Evolutionary conservation across 2,329 filamentous ascomycete species (phyloP).

Genomic region (Colletotrichum musicola): DNA sequence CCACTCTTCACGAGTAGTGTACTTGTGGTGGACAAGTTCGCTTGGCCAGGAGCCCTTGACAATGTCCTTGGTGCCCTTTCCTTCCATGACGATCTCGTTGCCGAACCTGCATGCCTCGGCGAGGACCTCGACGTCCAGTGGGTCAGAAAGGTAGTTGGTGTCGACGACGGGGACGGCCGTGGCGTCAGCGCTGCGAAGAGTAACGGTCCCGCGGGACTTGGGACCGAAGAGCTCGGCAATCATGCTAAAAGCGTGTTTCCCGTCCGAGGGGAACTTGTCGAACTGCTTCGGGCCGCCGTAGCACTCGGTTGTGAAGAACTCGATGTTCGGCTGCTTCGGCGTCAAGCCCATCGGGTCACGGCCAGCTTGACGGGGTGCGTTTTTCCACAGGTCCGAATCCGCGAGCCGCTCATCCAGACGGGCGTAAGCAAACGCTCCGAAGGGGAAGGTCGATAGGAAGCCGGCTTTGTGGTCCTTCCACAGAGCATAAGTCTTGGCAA

Average conservation of each 20-base stretch:
- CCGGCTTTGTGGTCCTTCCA: slow-evolving; percentile 72
- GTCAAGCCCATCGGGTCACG: slow-evolving; percentile 74
- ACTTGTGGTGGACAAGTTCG: slow-evolving; percentile 62
- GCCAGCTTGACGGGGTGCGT: slow-evolving; percentile 59
- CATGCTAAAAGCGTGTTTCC: slow-evolving; percentile 69
- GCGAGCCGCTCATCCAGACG: slow-evolving; percentile 71
- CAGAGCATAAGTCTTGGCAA: slow-evolving; percentile 62
- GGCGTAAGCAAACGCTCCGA: slow-evolving; percentile 72
- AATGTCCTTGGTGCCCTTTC: slow-evolving; percentile 68
- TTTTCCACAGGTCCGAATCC: slow-evolving; percentile 66
- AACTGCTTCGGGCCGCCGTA: slow-evolving; percentile 72
- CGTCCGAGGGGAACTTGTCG: slow-evolving; percentile 63
- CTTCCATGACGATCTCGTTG: slow-evolving; percentile 70
- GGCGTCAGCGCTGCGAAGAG: slow-evolving; percentile 61
- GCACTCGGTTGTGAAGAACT: slow-evolving; percentile 73
- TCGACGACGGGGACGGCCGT: slow-evolving; percentile 67
- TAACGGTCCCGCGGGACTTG: slow-evolving; percentile 68
- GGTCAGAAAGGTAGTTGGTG: slow-evolving; percentile 69
- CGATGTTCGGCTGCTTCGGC: slow-evolving; percentile 68
- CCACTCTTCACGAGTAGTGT: slow-evolving; percentile 69
- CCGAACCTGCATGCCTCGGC: slow-evolving; percentile 69
- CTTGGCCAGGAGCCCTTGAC: slow-evolving; percentile 72
- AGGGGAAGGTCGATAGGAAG: slow-evolving; percentile 71
- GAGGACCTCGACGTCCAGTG: slow-evolving; percentile 69
- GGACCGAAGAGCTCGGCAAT: slow-evolving; percentile 70